These are phyloP conservation scores for Rhytidiadelphus loreus DNA, from an alignment of 225 moss, liverwort and hornwort species.

Conservation along the genomic window DNA sequence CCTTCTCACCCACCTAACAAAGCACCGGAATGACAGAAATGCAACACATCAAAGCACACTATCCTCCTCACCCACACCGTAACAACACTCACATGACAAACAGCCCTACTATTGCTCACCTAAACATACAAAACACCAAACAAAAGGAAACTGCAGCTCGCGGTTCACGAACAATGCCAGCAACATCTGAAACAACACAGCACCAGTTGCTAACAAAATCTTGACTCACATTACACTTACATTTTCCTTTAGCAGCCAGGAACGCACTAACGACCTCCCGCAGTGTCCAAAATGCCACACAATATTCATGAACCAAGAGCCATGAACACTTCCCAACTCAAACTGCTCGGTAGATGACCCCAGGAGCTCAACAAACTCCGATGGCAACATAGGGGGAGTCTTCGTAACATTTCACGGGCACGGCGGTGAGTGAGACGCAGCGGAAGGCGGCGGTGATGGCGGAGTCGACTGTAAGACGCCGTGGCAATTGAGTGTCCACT, in stretches of 20 bases:
- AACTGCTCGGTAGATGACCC: not conserved
- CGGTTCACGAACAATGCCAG: not conserved
- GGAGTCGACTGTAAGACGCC: not conserved
- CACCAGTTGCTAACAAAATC: too few relatives aligned
- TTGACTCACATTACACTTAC: not conserved
- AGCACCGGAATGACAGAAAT: not conserved
- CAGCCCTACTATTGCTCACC: not conserved
- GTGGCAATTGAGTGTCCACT: not conserved
- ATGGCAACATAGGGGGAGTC: not conserved
- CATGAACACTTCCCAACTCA: not conserved
- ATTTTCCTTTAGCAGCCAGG: not conserved
- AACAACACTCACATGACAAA: not conserved
- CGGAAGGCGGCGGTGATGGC: not conserved
- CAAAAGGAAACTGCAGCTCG: not conserved
- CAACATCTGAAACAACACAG: not conserved
- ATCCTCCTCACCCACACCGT: not conserved
- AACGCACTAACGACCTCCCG: not conserved
- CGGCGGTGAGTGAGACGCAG: not conserved
- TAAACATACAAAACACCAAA: too few relatives aligned
- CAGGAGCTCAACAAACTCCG: not conserved
- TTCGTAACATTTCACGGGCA: not conserved
- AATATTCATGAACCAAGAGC: not conserved
- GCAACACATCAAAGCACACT: not conserved
- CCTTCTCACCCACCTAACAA: too few relatives aligned
- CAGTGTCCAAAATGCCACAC: not conserved